Evolutionary conservation across 1,139 yeast genomes (phyloP), one percentile per base, ranked within the genome.

Genomic region (Kurtzmaniella natalensis): DNA sequence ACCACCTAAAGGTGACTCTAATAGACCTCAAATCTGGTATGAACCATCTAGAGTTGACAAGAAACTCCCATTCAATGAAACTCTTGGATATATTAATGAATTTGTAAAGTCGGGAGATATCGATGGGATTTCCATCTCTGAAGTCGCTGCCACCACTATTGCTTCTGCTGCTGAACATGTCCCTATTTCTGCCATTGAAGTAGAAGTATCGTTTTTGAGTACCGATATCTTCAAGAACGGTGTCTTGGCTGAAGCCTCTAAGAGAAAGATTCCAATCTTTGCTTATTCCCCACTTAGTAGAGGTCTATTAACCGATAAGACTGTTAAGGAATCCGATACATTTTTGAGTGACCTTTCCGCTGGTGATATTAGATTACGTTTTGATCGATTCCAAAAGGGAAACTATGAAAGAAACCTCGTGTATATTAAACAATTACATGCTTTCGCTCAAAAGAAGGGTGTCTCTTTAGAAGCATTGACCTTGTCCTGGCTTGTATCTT

Each of bases 271-370:
- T 37, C 82, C 92, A 7, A 63, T 85, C 25, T 61, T 83, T 41
- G 86, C 89, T 18, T 86, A 87, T 58, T 81, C 94, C 18, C 95
- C 95, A 27, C 65, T 87, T 40, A 80, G 87, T n/a, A 69, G 84
- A 48, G 95, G 96, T 1, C 58, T 78, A 37, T 69, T 87, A 39
- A 80, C 94, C 6, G 94, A 92, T 37, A 43, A 43, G 33, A 50
- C 62, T 13, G 70, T 76, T 37, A 72, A 61, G 29, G 52, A 68
- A 7, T 46, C 59, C 4, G 60, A 61, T 4, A 47, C 44, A 2
- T 64, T 58, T 44, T 45, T 50, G 27, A 32, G 41, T 5, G 72
- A 69, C 35, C 51, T 78, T 30, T 71, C 76, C 16, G 64, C 64
- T 31, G 78, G 72, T 9, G 94, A 82, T 50, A 39, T 76, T 37